A percentile compares a stretch with the other conserved stretches of the same genome.
phyloP scores from a whole-genome alignment of 192 early-diverging fungal genomes.

The Backusella circina region DNA sequence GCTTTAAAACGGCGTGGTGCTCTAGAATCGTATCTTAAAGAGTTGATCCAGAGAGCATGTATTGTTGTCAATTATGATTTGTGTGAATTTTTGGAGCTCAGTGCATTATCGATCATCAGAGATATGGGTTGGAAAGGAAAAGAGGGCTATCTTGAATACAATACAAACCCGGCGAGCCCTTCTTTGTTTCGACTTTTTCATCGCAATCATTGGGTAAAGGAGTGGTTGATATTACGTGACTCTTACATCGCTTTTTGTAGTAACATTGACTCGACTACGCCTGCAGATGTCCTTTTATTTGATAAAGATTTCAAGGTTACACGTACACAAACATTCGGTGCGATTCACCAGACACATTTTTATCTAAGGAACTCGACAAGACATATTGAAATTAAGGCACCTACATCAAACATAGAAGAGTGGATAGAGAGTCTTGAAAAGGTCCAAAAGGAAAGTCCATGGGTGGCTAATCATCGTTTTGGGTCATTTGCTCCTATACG shows the following conservation, averaged over 20 bases:
- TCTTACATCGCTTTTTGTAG: conserved; percentile 60
- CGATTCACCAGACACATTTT: conserved; percentile 50
- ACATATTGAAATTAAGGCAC: conserved; percentile 66
- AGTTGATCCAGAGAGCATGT: conserved; percentile 54
- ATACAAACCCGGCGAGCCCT: conserved; percentile 36
- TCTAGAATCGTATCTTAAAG: conserved; percentile 58
- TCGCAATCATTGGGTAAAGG: conserved; percentile 46
- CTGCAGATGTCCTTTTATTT: conserved; percentile 49
- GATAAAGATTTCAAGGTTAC: conserved; percentile 39
- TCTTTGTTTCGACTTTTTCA: conserved; percentile 11
- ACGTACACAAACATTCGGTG: conserved; percentile 12
- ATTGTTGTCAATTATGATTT: conserved; percentile 66
- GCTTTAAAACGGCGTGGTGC: conserved; percentile 49
- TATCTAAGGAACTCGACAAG: conserved; percentile 55
- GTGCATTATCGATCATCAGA: conserved; percentile 65
- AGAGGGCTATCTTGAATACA: conserved; percentile 69
- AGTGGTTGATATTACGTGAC: conserved; percentile 76
- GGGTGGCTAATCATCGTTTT: conserved; percentile 62
- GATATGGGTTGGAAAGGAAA: conserved; percentile 87
- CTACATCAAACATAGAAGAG: conserved; percentile 61
- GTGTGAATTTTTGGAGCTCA: conserved; percentile 75
- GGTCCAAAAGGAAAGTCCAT: conserved; percentile 58
- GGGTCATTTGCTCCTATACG: conserved; percentile 79
- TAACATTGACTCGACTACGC: conserved; percentile 34
- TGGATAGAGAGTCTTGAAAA: conserved; percentile 60